Base-by-base conservation (phyloP, 1,284 basidiomycete genomes). In the Melampsora occidentalis region DNA sequence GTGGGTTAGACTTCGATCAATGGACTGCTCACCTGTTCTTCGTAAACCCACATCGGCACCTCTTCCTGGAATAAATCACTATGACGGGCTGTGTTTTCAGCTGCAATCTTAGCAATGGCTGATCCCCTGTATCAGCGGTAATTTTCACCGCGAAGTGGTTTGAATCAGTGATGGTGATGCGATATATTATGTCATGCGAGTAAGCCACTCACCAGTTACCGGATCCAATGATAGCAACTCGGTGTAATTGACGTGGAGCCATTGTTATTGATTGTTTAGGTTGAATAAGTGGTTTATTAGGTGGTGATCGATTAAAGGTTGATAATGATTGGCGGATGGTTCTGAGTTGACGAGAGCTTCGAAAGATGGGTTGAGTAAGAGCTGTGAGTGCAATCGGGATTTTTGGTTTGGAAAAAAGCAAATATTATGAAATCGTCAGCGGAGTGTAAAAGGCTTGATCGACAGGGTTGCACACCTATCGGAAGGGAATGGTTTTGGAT, bases 91-190 rank as follows among this genome's bases (percentile, higher is more conserved):
- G 51, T 28, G 48, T 59, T 69, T 68, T 76, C 35, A 80, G 82
- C 83, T 10, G 86, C 86, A 71, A 88, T 86, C 78, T 86, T 85
- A 28, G 87, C 87, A 64, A 88, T 85, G 2, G 87, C 87, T 6
- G 85, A 86, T 1, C 87, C 87, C 87, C 86, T 86, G 78, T 84
- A 84, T 7, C n/a, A 64, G 14, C 10, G 33, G 35, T 20, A 20
- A 3, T n/a, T 25, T 22, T 39, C 14, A 1, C 20, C 31, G 49
- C n/a, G 18, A 59, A 46, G n/a, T 2, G n/a, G 57, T 69, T 57
- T 5, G 14, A 10, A 22, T 42, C 25, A 20, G n/a, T 48, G 18
- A 39, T 46, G 14, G 35, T 64, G 22, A 14, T 20, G 18, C 31
- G 46, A 33, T 65, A 46, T 16, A 35, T 48, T 20, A n/a, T 10